These are phyloP conservation scores for Colletotrichum gigasporum DNA, from an alignment of 2,329 filamentous ascomycete genomes.

Conservation along the genomic window DNA sequence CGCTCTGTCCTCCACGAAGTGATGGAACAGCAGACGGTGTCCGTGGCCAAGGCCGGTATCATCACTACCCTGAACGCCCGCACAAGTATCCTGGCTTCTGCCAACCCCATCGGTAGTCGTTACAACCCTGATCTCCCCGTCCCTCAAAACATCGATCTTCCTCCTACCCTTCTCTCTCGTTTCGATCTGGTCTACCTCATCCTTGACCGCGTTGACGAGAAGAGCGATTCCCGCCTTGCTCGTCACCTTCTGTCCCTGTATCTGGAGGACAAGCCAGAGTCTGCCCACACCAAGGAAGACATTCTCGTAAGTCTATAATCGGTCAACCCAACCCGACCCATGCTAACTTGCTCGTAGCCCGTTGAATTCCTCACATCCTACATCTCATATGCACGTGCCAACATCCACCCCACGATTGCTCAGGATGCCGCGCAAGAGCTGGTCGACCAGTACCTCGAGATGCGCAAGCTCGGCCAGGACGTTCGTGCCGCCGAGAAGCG, in stretches of 20 bases:
- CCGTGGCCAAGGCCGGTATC: slow-evolving; percentile 90
- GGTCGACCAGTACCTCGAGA: slow-evolving; percentile 87
- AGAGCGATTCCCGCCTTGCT: slow-evolving; percentile 85
- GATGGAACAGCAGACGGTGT: slow-evolving; percentile 89
- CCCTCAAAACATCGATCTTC: slow-evolving; percentile 97
- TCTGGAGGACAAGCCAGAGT: slow-evolving; percentile 91
- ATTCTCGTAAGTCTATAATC: slow-evolving; percentile 72
- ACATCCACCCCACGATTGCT: slow-evolving; percentile 85
- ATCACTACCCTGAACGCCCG: slow-evolving; percentile 96
- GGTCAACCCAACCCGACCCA: background rate
- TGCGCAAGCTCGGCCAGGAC: slow-evolving; percentile 92
- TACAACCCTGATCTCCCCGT: slow-evolving; percentile 97
- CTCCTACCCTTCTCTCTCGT: slow-evolving; percentile 91
- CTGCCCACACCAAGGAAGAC: slow-evolving; percentile 77
- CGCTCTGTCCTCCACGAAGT: slow-evolving; percentile 87
- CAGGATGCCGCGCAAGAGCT: slow-evolving; percentile 84
- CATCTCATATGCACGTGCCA: slow-evolving; percentile 92
- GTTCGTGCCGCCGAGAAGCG: slow-evolving; percentile 90
- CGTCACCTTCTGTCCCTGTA: slow-evolving; percentile 97
- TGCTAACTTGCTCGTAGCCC: slow-evolving; percentile 63
- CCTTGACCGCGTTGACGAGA: slow-evolving; percentile 92
- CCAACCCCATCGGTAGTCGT: slow-evolving; percentile 97
- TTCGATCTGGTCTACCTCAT: slow-evolving; percentile 98
- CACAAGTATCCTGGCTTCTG: slow-evolving; percentile 94
- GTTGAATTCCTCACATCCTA: slow-evolving; percentile 96